phyloP scores from a whole-genome alignment of 148 eudicot species.

The Fagopyrum esculentum region DNA sequence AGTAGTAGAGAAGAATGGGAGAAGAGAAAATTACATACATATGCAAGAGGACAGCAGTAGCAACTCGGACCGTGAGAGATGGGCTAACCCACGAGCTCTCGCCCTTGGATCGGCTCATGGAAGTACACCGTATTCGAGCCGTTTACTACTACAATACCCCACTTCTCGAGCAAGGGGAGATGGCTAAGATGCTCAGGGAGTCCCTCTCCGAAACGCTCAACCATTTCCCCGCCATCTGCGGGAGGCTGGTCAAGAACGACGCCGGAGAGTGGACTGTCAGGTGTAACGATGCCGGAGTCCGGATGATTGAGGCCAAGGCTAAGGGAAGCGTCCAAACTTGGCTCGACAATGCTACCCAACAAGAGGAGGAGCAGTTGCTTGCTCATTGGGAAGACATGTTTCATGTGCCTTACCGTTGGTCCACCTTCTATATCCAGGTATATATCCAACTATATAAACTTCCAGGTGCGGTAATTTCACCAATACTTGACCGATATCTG shows the following conservation, averaged over 20 bases:
- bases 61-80: constrained; percentile 35
- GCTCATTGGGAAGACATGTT: constrained; percentile 60
- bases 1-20: neutral
- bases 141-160: constrained; percentile 35
- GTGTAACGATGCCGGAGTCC: constrained; percentile 65
- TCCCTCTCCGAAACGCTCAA: constrained; percentile 31
- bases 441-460: no score
- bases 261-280: constrained; percentile 53
- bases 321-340: constrained; percentile 58
- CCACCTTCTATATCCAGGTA: constrained; percentile 53
- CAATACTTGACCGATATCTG: no score
- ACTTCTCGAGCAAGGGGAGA: constrained; percentile 17
- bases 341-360: constrained; percentile 38
- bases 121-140: constrained; percentile 31
- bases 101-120: constrained; percentile 53
- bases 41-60: constrained; percentile 40
- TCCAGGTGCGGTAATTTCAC: no score
- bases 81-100: constrained; percentile 36
- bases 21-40: constrained; percentile 15
- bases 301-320: constrained; percentile 49
- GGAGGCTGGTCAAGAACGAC: constrained; percentile 34
- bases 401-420: constrained; percentile 49
- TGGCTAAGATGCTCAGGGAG: constrained; percentile 29
- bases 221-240: constrained; percentile 33
- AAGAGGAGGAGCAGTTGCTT: constrained; percentile 40